Conservation (phyloP, 2,329 filamentous ascomycete genomes). For the Lecanicillium sp. region DNA sequence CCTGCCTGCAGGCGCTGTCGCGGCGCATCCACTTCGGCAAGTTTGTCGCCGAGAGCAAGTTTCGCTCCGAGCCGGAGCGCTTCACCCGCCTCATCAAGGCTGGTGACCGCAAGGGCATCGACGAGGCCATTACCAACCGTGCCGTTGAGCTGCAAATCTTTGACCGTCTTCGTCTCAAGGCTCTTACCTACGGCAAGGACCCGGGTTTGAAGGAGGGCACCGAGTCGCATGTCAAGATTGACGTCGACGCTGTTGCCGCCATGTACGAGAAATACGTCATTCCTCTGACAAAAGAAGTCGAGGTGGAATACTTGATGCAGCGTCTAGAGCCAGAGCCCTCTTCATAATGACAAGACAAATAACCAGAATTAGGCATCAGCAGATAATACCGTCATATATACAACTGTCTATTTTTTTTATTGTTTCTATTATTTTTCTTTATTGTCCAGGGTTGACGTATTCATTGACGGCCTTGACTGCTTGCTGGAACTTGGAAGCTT, state of each 20-base stretch:
- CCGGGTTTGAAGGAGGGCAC: slow-evolving; percentile 56
- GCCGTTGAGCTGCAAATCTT: slow-evolving; percentile 89
- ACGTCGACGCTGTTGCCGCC: slow-evolving; percentile 81
- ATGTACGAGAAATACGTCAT: slow-evolving; percentile 95
- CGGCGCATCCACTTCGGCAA: slow-evolving; percentile 95
- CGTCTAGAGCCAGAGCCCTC: slow-evolving; percentile 61
- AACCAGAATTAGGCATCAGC: neutral
- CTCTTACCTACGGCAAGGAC: slow-evolving; percentile 87
- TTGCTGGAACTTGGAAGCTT: slow-evolving; percentile 66
- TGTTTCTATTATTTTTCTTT: slow-evolving; percentile 18
- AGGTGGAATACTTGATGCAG: slow-evolving; percentile 98
- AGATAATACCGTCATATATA: slow-evolving; percentile 11
- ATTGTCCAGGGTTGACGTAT: slow-evolving; percentile 57
- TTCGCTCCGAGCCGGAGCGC: slow-evolving; percentile 70
- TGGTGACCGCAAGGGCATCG: slow-evolving; percentile 74
- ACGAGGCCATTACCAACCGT: slow-evolving; percentile 81
- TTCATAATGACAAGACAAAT: slow-evolving; percentile 17
- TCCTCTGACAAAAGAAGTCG: slow-evolving; percentile 93
- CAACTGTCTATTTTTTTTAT: neutral
- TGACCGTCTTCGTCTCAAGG: slow-evolving; percentile 80
- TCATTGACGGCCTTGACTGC: slow-evolving; percentile 72
- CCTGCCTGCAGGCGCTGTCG: slow-evolving; percentile 81
- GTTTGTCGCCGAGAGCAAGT: slow-evolving; percentile 96
- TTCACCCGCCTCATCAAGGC: slow-evolving; percentile 80
- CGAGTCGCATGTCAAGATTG: slow-evolving; percentile 68